A percentile compares a stretch with the other conserved stretches of the same genome.
Evolutionary conservation across 148 eudicot species (phyloP).

Genomic region (Rhododendron ferrugineum): DNA sequence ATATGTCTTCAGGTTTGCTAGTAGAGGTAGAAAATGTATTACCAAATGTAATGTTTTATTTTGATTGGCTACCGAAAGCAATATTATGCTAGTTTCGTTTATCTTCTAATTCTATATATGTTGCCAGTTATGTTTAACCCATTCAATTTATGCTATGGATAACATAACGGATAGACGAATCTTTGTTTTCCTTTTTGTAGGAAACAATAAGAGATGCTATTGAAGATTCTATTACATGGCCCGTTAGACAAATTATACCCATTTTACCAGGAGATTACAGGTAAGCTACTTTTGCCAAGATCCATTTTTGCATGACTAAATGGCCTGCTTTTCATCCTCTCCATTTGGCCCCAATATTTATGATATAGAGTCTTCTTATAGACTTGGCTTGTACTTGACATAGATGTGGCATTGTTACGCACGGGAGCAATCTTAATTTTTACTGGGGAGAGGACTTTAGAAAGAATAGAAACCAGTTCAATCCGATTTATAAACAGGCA

Average conservation of each 20-base stretch:
- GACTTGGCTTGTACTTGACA: not conserved
- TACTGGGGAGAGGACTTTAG: not conserved
- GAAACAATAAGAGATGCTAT: conserved; percentile 79
- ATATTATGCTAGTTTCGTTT: not conserved
- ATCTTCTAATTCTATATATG: not conserved
- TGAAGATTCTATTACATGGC: conserved; percentile 93
- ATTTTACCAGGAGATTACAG: conserved; percentile 92
- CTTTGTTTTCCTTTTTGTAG: conserved; percentile 25
- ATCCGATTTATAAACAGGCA: not conserved
- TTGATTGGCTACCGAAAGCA: not conserved
- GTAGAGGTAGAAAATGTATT: not conserved
- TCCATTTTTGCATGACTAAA: not conserved
- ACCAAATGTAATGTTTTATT: not conserved
- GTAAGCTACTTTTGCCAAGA: conserved; percentile 15
- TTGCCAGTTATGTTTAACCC: no score
- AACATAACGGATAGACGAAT: not conserved
- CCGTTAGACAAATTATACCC: conserved; percentile 69
- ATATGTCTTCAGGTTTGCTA: not conserved
- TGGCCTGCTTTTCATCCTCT: not conserved
- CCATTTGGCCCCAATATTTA: not conserved
- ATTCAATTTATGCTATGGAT: not conserved
- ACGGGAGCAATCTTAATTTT: not conserved
- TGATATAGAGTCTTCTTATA: not conserved
- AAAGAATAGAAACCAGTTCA: not conserved
- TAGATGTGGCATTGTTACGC: not conserved